Conservation (phyloP, 1,139 yeast genomes). For the Saccharomyces hybrid region DNA sequence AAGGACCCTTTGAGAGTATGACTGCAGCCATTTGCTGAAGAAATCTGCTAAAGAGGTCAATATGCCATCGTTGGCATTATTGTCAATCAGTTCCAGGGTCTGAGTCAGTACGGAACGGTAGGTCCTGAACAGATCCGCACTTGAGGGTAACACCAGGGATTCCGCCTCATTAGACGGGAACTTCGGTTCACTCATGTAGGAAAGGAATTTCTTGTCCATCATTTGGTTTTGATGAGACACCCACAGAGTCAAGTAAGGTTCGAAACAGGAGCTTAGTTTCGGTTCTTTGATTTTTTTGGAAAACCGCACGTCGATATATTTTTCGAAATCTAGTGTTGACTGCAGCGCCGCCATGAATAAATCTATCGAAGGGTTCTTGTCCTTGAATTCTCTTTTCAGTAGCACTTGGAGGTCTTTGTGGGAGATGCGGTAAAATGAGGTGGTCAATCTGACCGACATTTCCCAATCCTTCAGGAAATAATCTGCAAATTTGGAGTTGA, state of each 20-base stretch:
- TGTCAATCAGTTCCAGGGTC: slow-evolving; percentile 52
- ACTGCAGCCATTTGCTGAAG: slow-evolving; percentile 59
- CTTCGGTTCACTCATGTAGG: slow-evolving; percentile 46
- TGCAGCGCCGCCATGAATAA: slow-evolving; percentile 53
- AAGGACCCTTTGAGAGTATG: slow-evolving; percentile 57
- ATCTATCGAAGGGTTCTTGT: slow-evolving; percentile 38
- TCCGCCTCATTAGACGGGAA: slow-evolving; percentile 34
- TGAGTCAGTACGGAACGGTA: slow-evolving; percentile 71
- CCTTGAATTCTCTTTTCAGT: slow-evolving; percentile 33
- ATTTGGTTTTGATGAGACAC: slow-evolving; percentile 72
- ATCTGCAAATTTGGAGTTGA: slow-evolving; percentile 44
- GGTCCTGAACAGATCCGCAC: slow-evolving; percentile 76
- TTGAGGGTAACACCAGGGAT: slow-evolving; percentile 67
- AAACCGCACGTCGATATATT: slow-evolving; percentile 54
- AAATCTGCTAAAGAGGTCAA: slow-evolving; percentile 43
- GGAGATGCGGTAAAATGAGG: slow-evolving; percentile 62
- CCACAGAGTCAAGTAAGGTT: slow-evolving; percentile 81
- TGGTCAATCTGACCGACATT: slow-evolving; percentile 53
- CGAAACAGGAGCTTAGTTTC: slow-evolving; percentile 66
- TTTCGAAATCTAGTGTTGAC: slow-evolving; percentile 73
- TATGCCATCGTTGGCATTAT: slow-evolving; percentile 21
- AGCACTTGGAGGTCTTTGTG: slow-evolving; percentile 53
- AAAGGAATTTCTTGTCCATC: slow-evolving; percentile 54
- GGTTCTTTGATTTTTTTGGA: slow-evolving; percentile 34
- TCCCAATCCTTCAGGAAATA: slow-evolving; percentile 71